These are phyloP conservation scores for Dryadomyces quercus-mongolicae DNA, from an alignment of 2,329 filamentous ascomycete genomes.

Conservation along the genomic window DNA sequence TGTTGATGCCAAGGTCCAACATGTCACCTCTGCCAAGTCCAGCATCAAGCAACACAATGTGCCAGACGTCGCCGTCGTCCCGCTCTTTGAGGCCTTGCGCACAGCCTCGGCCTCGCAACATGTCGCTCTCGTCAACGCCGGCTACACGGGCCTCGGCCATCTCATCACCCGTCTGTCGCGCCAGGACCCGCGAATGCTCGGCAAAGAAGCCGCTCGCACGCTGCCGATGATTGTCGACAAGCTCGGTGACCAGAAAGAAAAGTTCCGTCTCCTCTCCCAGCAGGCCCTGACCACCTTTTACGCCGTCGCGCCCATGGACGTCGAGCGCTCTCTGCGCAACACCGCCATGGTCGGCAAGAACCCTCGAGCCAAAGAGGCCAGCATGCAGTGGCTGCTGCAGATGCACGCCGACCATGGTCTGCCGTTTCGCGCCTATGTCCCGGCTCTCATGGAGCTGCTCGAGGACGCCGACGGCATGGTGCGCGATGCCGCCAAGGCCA, in stretches of 20 bases:
- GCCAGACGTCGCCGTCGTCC: constrained; percentile 56
- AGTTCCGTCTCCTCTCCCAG: constrained; percentile 60
- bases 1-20: constrained; percentile 48
- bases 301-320: constrained; percentile 54
- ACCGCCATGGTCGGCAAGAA: constrained; percentile 70
- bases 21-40: constrained; percentile 66
- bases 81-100: constrained; percentile 73
- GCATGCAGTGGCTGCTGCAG: constrained; percentile 77
- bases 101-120: constrained; percentile 66
- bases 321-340: constrained; percentile 71
- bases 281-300: constrained; percentile 72
- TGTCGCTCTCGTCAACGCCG: constrained; percentile 64
- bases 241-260: constrained; percentile 80
- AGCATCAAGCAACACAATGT: constrained; percentile 89
- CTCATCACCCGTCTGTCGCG: constrained; percentile 75
- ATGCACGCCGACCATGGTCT: constrained; percentile 74
- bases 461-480: constrained; percentile 86
- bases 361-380: constrained; percentile 69
- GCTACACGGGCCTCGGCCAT: constrained; percentile 80
- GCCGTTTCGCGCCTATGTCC: constrained; percentile 73
- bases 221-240: constrained; percentile 70
- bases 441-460: constrained; percentile 69
- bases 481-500: constrained; percentile 69
- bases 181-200: constrained; percentile 65
- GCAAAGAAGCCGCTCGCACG: constrained; percentile 58